phyloP scores from a whole-genome alignment of 2,329 filamentous ascomycete species.

The Hirsutella rhossiliensis region DNA sequence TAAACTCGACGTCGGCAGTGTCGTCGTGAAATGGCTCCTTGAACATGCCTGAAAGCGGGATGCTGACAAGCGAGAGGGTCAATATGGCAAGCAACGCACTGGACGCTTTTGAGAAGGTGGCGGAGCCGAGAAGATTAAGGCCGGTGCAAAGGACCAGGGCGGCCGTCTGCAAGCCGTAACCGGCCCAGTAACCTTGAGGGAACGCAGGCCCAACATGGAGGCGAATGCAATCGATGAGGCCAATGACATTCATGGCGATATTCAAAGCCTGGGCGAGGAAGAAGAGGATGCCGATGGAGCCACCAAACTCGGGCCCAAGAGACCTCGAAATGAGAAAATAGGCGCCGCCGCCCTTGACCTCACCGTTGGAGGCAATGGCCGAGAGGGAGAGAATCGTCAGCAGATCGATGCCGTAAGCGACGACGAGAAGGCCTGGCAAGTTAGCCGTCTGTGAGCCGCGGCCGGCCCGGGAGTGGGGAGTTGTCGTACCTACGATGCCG shows the following conservation, averaged over 20 bases:
- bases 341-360: slow-evolving; percentile 75
- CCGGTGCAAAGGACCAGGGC: slow-evolving; percentile 60
- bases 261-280: slow-evolving; percentile 86
- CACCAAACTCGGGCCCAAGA: slow-evolving; percentile 78
- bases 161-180: slow-evolving; percentile 63
- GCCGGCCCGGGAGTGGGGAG: background rate
- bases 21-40: slow-evolving; percentile 54
- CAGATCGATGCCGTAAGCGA: slow-evolving; percentile 72
- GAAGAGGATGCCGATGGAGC: slow-evolving; percentile 78
- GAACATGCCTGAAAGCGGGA: slow-evolving; percentile 65
- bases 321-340: slow-evolving; percentile 84
- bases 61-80: slow-evolving; percentile 63
- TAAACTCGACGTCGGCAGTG: slow-evolving; percentile 58
- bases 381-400: slow-evolving; percentile 77
- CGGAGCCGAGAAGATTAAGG: slow-evolving; percentile 69
- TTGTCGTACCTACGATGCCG: slow-evolving; percentile 59
- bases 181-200: slow-evolving; percentile 61
- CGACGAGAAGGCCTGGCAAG: slow-evolving; percentile 51
- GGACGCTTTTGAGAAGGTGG: slow-evolving; percentile 69
- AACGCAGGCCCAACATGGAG: slow-evolving; percentile 61
- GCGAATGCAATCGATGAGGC: slow-evolving; percentile 70
- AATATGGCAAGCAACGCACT: slow-evolving; percentile 64
- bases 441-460: background rate
- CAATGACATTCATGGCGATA: slow-evolving; percentile 77
- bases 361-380: slow-evolving; percentile 81